Evolutionary conservation across 2,329 filamentous ascomycete species (phyloP), one percentile per base, ranked within the genome.

Genomic region (Emericellopsis atlantica): DNA sequence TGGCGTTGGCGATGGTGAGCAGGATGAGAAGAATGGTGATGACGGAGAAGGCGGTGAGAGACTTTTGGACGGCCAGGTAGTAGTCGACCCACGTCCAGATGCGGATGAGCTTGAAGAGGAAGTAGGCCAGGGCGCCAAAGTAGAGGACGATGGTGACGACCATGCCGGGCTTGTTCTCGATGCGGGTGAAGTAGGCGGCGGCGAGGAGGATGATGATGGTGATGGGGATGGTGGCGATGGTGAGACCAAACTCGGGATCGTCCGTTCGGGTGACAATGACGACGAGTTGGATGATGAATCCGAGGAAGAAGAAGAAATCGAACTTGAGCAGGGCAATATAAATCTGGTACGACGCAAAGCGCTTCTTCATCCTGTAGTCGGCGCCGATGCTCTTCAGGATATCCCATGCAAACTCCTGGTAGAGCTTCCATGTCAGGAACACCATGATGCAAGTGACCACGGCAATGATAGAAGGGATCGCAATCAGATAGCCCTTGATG

Each of bases 221-320:
- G 54, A 96, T 73, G 26, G 89, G 89, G 40, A 98, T 84, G 22
- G 90, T 92, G 45, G 82, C 84, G 37, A 92, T 79, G 7, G 93
- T 98, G 40, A 96, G 70, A 41, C 75, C 83, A 52, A 92, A 86
- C 60, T 98, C 92, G 52, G 78, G 68, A 46, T 81, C 74, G 37
- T 73, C 72, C 45, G 69, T 74, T 36, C 70, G 68, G 36, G 76
- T 81, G 44, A 98, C 88, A 44, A 96, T 84, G 51, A 98, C 90
- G 41, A 96, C 75, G 61, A 98, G 98, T 57, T 98, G 92, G 37
- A 98, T 86, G 6, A 92, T 96, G 61, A 98, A 98, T 41, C 90
- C 92, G 39, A 98, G 78, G 72, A 98, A 98, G 71, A 98, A 96
- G 78, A 98, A 98, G 65, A 98, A 96, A 65, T 98, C 92, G 60